phyloP scores from a whole-genome alignment of 1,284 basidiomycete genomes.

The Pisolithus thermaeus region DNA sequence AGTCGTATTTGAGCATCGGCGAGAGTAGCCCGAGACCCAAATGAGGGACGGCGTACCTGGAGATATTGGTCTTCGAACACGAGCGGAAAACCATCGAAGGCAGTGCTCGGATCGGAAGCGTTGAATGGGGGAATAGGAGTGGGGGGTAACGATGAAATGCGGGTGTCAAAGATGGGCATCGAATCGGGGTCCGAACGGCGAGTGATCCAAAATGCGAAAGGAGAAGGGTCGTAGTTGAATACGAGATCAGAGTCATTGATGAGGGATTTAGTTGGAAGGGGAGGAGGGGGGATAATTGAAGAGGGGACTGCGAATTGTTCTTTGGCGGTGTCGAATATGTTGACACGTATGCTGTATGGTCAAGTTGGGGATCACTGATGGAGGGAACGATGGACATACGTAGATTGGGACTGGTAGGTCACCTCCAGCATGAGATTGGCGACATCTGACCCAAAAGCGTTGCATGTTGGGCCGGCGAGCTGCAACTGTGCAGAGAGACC shows the following conservation, averaged over 20 bases:
- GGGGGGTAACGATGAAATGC: slow-evolving; percentile 47
- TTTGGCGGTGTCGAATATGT: slow-evolving; percentile 64
- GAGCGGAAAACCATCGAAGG: slow-evolving; percentile 54
- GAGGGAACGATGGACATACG: slow-evolving; percentile 31
- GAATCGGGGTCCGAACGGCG: slow-evolving; percentile 53
- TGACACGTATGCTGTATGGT: slow-evolving; percentile 59
- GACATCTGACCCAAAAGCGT: slow-evolving; percentile 70
- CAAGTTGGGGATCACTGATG: neutral
- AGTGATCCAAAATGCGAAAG: slow-evolving; percentile 78
- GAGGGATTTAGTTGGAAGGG: slow-evolving; percentile 30
- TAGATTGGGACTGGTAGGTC: slow-evolving; percentile 53
- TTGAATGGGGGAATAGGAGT: slow-evolving; percentile 49
- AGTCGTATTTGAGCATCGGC: neutral
- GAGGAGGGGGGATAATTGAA: slow-evolving; percentile 47
- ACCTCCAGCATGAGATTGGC: slow-evolving; percentile 58
- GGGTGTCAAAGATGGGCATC: slow-evolving; percentile 70
- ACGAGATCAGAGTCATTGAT: slow-evolving; percentile 46
- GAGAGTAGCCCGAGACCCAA: neutral
- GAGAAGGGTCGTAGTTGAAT: slow-evolving; percentile 62
- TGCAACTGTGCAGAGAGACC: slow-evolving; percentile 54
- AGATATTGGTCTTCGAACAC: slow-evolving; percentile 77
- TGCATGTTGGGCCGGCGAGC: slow-evolving; percentile 58
- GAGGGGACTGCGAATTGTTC: slow-evolving; percentile 67
- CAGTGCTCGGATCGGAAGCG: slow-evolving; percentile 42
- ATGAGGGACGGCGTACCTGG: slow-evolving; percentile 29